Evolutionary conservation across 73 alveolate species (phyloP).

Genomic region (Paramecium octaurelia): DNA sequence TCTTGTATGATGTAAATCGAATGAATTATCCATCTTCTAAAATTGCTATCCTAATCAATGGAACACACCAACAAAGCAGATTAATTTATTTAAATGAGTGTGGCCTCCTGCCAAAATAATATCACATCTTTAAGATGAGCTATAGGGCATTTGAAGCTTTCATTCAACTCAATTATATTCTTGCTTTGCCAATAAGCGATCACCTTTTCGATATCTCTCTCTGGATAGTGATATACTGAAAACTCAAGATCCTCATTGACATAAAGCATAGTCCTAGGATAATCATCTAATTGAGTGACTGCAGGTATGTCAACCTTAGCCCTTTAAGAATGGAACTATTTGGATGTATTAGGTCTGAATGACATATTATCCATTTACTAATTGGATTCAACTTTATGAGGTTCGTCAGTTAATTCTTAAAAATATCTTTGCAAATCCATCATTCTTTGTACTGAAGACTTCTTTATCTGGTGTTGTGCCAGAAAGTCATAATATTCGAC

Average conservation of each 20-base stretch:
- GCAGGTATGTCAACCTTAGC: not conserved
- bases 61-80: not conserved
- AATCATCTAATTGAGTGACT: not conserved
- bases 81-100: not conserved
- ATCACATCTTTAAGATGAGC: not conserved
- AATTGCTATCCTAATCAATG: not conserved
- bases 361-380: not conserved
- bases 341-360: not conserved
- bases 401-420: not conserved
- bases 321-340: not conserved
- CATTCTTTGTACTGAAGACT: not conserved
- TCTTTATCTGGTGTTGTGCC: not conserved
- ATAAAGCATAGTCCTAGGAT: not conserved
- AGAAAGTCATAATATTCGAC: not conserved
- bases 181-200: not conserved
- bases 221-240: not conserved
- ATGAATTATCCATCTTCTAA: not conserved
- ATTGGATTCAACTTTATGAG: not conserved
- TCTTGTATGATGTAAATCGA: not conserved
- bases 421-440: not conserved
- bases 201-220: not conserved
- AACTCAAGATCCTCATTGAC: not conserved
- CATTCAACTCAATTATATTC: not conserved
- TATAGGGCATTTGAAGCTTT: not conserved
- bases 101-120: not conserved